Evolutionary conservation across 805 yeast genomes (phyloP), one percentile per base, ranked within the genome.

Genomic region (Torulaspora delbrueckii): DNA sequence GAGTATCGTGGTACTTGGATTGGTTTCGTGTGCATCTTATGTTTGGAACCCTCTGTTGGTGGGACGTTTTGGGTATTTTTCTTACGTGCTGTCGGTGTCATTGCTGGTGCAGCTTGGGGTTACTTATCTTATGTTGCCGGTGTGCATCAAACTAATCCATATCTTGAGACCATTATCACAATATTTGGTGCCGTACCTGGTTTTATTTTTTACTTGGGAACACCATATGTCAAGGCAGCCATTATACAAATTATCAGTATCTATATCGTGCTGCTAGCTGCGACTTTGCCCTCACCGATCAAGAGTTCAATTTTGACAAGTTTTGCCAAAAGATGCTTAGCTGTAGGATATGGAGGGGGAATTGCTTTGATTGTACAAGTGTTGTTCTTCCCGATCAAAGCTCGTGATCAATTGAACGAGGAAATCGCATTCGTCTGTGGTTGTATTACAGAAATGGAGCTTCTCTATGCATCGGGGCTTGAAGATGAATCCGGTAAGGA

Each of bases 181-280:
- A 62, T 63, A 0, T 55, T 75, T 46, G 76, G 77, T 8, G 70
- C 76, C 1, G 56, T 68, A 6, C 74, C 77, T 1, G 78, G 77
- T 0, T 74, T 51, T 76, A 75, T 53, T 70, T 50, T 46, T 57
- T 73, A 42, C 39, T 75, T 75, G 28, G 75, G 72, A 0, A 66
- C 78, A 0, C 76, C 77, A 2, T 75, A 73, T 45, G 70, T 73
- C 13, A 76, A 75, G 48, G 78, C 79, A 4, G 79, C 77, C 0
- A 70, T 76, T 48, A 73, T 76, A 36, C 71, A 73, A 12, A 63
- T 74, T 6, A 74, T 76, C 39, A 71, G 76, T 28, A 67, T 72
- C 13, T 73, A 73, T 43, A 64, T 75, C 40, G 79, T 76, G 8
- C 53, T 73, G 41, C 56, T 74, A n/a, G 73, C 79, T 0, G 62